Evolutionary conservation across 139 green algal species (phyloP), one percentile per base, ranked within the genome.

Genomic region (Micractinium conductrix): DNA sequence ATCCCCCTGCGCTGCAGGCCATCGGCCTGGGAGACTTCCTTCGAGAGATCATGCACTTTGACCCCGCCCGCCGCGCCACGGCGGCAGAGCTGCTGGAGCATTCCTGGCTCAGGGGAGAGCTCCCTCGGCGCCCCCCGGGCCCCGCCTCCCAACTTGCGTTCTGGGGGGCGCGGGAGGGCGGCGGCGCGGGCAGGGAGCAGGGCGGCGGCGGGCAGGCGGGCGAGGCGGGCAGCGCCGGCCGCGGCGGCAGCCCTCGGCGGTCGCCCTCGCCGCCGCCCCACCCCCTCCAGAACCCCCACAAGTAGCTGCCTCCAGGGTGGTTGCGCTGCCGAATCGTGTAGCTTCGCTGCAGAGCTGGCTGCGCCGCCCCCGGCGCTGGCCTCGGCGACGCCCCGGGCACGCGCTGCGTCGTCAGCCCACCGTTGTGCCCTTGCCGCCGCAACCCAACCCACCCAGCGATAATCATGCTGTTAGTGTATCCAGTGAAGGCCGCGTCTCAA

Each of bases 1-100:
- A n/a, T n/a, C n/a, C n/a, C n/a, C n/a, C n/a, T n/a, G 1, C 10
- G 17, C 3, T 53, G 70, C 70, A 78, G 70, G 70, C 70, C 42
- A 78, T 78, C 28, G 70, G 70, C 3, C 70, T 78, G 70, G 42
- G 22, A 42, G 26, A n/a, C 70, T 78, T 78, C 70, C 70, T 78
- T 28, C 70, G 26, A 28, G 70, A 22, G 28, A 42, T 42, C 26
- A 42, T 78, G 42, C n/a, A 53, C 42, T 78, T 78, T 45, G 70
- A 78, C 70, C 42, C 70, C 19, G 70, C 70, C 16, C 44, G 45
- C 42, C 70, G 70, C 42, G 26, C 42, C 42, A 78, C 70, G 30
- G 70, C 70, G 8, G 70, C 42, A 10, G 24, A 78, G 70, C 70
- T 78, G 43, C 70, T 78, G 42, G 70, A 78, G 22, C 70, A 78